Conservation (phyloP, 2,329 filamentous ascomycete species). For the Hypoxylon sp. region DNA sequence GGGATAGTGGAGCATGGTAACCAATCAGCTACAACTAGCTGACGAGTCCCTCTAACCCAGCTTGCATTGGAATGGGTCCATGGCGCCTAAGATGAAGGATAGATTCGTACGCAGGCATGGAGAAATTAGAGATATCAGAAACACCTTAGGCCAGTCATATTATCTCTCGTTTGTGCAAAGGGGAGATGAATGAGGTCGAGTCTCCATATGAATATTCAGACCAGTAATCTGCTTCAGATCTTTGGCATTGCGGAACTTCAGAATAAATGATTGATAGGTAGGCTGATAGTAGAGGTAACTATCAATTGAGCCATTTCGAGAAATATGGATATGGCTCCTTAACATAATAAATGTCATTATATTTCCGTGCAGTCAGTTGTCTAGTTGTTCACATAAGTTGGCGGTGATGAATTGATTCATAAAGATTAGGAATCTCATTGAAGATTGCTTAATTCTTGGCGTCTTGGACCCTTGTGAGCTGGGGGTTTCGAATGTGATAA, state of each 20-base stretch:
- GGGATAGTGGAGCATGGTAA: constrained; percentile 29
- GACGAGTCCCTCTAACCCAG: constrained; percentile 53
- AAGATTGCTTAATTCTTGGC: not conserved
- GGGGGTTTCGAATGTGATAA: not conserved
- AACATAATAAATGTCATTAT: not conserved
- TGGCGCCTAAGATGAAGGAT: constrained; percentile 26
- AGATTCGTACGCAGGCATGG: constrained; percentile 32
- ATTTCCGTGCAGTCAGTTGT: not conserved
- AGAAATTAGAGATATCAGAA: constrained; percentile 19
- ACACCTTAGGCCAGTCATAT: constrained; percentile 11
- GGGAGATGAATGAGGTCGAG: not conserved
- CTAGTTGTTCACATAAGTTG: not conserved
- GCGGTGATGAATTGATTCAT: not conserved
- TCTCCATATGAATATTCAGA: constrained; percentile 1
- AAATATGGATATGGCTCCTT: not conserved
- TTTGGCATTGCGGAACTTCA: not conserved
- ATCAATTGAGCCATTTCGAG: not conserved
- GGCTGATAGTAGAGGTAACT: not conserved
- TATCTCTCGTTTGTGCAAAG: not conserved
- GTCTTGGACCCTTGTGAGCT: not conserved
- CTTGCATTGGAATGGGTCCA: constrained; percentile 28
- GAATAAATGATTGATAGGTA: not conserved
- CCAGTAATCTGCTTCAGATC: constrained; percentile 5
- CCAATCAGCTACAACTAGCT: constrained; percentile 52
- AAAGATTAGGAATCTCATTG: not conserved